Evolutionary conservation across 768 basidiomycete species (phyloP).

Genomic region (Russula compacta): DNA sequence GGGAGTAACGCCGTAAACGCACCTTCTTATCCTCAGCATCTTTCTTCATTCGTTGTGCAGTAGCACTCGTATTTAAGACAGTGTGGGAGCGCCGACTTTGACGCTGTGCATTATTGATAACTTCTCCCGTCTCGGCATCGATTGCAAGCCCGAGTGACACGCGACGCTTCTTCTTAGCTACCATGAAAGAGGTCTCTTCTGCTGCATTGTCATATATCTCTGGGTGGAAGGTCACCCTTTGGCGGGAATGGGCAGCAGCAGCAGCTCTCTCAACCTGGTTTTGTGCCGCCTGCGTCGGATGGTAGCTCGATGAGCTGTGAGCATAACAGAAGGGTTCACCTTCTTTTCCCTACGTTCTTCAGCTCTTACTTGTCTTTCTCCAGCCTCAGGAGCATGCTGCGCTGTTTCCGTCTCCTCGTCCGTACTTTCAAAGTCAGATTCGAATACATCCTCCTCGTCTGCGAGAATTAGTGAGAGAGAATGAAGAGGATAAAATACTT

Average conservation of each 20-base stretch:
- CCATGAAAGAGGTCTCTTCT: conserved; percentile 20
- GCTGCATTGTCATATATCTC: conserved; percentile 28
- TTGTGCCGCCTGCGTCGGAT: conserved; percentile 38
- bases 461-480: not conserved
- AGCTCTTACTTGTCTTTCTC: conserved; percentile 47
- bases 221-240: conserved; percentile 62
- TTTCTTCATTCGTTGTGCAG: conserved; percentile 53
- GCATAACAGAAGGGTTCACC: conserved; percentile 27
- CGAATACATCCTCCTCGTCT: conserved; percentile 81
- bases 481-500: not conserved
- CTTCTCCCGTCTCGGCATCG: conserved; percentile 54
- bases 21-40: conserved; percentile 57
- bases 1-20: conserved; percentile 11
- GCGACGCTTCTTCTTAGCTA: conserved; percentile 34
- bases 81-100: conserved; percentile 64
- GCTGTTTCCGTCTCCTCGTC: conserved; percentile 47
- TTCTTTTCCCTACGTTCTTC: conserved; percentile 51
- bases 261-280: conserved; percentile 53
- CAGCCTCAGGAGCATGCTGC: conserved; percentile 44
- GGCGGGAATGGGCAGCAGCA: conserved; percentile 56
- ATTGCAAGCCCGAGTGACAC: conserved; percentile 48
- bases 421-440: conserved; percentile 78
- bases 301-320: not conserved
- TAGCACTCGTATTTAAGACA: conserved; percentile 59
- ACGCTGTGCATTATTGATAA: conserved; percentile 35